Evolutionary conservation across 805 yeast species (phyloP).

Genomic region (Ogataea pignaliae): DNA sequence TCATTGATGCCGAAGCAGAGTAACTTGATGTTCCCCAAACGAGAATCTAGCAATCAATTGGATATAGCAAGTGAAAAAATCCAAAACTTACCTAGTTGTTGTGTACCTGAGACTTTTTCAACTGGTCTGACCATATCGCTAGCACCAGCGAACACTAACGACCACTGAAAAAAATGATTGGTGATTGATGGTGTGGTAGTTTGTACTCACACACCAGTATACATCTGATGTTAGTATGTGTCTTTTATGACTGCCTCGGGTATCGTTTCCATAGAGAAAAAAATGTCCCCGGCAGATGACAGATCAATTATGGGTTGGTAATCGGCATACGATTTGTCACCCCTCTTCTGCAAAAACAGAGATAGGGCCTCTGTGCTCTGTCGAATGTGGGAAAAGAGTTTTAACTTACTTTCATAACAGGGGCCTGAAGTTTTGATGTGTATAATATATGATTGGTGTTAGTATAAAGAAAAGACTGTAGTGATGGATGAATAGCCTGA

Average conservation of each 20-base stretch:
- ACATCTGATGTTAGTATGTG: too few species aligned
- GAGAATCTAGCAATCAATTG: background rate
- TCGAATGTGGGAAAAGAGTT: too few species aligned
- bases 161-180: constrained; percentile 51
- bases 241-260: too few species aligned
- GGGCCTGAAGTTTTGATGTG: constrained; percentile 36
- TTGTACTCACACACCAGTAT: background rate
- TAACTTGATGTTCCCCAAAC: constrained; percentile 18
- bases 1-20: too few species aligned
- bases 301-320: too few species aligned
- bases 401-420: constrained; percentile 45
- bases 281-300: background rate
- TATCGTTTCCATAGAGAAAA: too few species aligned
- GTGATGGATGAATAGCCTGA: background rate
- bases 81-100: constrained; percentile 44
- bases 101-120: constrained; percentile 85
- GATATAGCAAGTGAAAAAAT: background rate
- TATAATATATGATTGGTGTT: constrained; percentile 4
- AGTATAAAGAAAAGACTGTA: constrained; percentile 2
- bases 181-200: constrained; percentile 5
- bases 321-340: too few species aligned
- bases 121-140: constrained; percentile 87
- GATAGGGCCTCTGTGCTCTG: too few species aligned
- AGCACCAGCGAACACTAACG: constrained; percentile 86
- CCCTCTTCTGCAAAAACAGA: too few species aligned